Evolutionary conservation across 345 rosid species (phyloP).

Genomic region (Trapa incisa): DNA sequence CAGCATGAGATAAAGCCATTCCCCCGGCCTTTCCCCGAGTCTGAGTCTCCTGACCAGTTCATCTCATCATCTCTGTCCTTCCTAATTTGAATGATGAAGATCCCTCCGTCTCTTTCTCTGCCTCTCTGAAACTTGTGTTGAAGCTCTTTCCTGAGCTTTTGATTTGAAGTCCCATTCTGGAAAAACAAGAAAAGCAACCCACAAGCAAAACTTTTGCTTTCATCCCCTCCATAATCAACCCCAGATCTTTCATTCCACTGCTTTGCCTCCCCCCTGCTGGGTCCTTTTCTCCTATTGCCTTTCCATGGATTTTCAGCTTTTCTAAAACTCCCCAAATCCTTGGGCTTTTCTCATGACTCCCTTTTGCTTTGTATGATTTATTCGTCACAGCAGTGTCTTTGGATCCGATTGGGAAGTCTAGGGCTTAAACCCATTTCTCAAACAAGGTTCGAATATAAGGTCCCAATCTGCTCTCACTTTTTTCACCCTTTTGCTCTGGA

Average conservation of each 20-base stretch:
- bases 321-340: slow-evolving; percentile 9
- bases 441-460: too few species aligned
- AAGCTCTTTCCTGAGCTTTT: too few species aligned
- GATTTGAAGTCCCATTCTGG: not conserved
- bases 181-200: not conserved
- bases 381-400: not conserved
- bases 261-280: not conserved
- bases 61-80: too few species aligned
- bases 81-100: too few species aligned
- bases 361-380: not conserved
- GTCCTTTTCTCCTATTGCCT: not conserved
- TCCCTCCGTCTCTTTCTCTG: not conserved
- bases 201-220: not conserved
- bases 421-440: slow-evolving; percentile 13
- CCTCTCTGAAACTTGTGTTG: not conserved
- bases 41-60: too few species aligned
- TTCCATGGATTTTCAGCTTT: slow-evolving; percentile 1
- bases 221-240: not conserved
- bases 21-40: too few species aligned
- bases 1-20: too few species aligned
- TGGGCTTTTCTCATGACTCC: not conserved
- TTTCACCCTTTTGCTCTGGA: not conserved
- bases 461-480: too few species aligned
- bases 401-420: slow-evolving; percentile 18
- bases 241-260: not conserved